Base-by-base conservation (phyloP, 495 filamentous ascomycete genomes). In the Neurospora intermedia region DNA sequence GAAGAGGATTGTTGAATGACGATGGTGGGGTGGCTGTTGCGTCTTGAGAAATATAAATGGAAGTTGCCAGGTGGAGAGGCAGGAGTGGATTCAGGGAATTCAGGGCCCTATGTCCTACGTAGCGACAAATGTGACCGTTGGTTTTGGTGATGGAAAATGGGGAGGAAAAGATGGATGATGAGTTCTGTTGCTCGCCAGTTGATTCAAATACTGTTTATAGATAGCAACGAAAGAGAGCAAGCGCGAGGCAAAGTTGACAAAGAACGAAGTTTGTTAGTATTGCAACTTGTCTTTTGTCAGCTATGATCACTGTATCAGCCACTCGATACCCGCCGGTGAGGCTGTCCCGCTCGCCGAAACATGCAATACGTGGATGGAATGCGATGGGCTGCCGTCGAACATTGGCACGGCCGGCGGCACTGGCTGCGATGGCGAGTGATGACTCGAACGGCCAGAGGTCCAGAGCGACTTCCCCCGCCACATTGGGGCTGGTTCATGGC, bases 381-480 rank as follows among this genome's bases (percentile, higher is more conserved):
- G 73, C 45, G 40, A 78, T 81, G 77, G 79, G 78, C 75, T 73
- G 76, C 78, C 73, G 77, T 78, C 78, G 79, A 81, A 81, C 70
- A 38, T 43, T 40, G 70, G 73, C 62, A 70, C 71, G 74, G 62
- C 31, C 71, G 70, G 77, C 31, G 46, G 70, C 27, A 48, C 43
- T 23, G 27, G 46, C 43, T 46, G 10, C 41, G 35, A 54, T 38
- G 42, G 70, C 43, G 18, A 71, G 46, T 48, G 70, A 43, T 80
- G 78, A 80, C 78, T 80, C 78, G 77, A 77, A 76, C 78, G 78
- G 78, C 78, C 71, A 79, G 74, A 27, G 45, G 78, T 76, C 78
- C 71, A 80, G 73, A 27, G 45, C 20, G 31, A 38, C 15, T 20
- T 46, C 42, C 72, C 16, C 73, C 76, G 78, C 78, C 78, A 76